Percentiles rank a stretch among this genome's conserved stretches.
These are phyloP conservation scores for Amaranthus cruentus DNA, from an alignment of 148 eudicot species.

Conservation along the genomic window DNA sequence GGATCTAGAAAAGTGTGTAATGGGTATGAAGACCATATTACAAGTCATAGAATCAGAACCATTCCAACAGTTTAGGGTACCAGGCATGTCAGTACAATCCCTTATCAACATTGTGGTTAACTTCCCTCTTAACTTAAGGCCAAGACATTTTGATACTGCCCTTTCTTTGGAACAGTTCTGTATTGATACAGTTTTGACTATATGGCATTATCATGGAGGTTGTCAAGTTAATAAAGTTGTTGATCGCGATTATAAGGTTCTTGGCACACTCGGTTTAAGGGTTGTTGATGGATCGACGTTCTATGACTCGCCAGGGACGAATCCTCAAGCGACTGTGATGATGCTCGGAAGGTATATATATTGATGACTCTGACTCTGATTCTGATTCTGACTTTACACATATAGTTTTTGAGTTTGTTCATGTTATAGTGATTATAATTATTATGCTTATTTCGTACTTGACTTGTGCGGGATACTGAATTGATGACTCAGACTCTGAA, in stretches of 20 bases:
- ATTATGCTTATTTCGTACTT: background rate
- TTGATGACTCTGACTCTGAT: background rate
- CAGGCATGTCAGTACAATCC: constrained; percentile 35
- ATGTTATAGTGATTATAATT: too few relatives aligned
- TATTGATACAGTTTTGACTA: constrained; percentile 60
- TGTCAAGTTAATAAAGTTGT: constrained; percentile 62
- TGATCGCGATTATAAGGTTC: constrained; percentile 52
- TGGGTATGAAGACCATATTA: constrained; percentile 48
- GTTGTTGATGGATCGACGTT: constrained; percentile 71
- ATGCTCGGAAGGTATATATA: constrained; percentile 76
- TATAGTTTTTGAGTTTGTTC: background rate
- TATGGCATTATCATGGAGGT: constrained; percentile 85
- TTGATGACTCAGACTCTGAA: background rate
- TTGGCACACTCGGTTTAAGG: constrained; percentile 45
- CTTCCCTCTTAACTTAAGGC: constrained; percentile 39
- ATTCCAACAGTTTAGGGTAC: constrained; percentile 37
- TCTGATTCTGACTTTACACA: background rate
- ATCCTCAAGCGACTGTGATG: constrained; percentile 80
- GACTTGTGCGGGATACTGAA: background rate
- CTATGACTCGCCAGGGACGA: constrained; percentile 59
- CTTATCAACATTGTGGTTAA: constrained; percentile 34
- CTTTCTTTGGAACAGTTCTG: constrained; percentile 51
- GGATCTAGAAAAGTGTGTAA: constrained; percentile 50
- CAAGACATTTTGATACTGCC: constrained; percentile 28
- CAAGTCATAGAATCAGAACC: constrained; percentile 44